Percentiles rank a stretch among this genome's conserved stretches.
Evolutionary conservation across 2,329 filamentous ascomycete genomes (phyloP).

Genomic region (Beauveria pseudobassiana): DNA sequence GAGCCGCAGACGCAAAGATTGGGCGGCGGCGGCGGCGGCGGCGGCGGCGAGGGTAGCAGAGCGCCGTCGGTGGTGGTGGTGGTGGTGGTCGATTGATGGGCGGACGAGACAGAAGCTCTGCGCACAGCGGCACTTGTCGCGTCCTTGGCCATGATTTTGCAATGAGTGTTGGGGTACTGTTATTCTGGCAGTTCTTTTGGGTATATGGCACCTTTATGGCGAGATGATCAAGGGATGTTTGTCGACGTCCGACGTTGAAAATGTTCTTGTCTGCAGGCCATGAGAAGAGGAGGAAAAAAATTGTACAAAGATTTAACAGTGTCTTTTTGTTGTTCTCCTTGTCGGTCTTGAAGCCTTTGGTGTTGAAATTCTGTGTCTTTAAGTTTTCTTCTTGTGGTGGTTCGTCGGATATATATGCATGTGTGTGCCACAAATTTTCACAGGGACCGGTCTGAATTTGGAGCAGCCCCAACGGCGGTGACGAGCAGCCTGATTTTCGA

Average conservation of each 20-base stretch:
- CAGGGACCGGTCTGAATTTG: neutral
- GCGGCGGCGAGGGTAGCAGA: neutral
- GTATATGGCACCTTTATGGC: neutral
- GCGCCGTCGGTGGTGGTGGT: neutral
- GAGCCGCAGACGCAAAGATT: neutral
- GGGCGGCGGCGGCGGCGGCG: neutral
- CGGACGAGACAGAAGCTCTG: neutral
- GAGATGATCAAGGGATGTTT: neutral
- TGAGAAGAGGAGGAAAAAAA: neutral
- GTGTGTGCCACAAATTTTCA: neutral
- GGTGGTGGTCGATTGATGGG: neutral
- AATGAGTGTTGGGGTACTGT: too few relatives aligned
- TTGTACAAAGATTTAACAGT: neutral
- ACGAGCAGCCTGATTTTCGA: too few relatives aligned
- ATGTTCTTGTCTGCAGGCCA: neutral
- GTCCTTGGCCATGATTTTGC: neutral
- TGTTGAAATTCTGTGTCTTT: neutral
- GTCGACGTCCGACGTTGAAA: neutral
- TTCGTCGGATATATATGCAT: neutral
- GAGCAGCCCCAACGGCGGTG: too few relatives aligned
- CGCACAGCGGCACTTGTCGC: neutral
- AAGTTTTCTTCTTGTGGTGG: neutral
- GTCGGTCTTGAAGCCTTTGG: neutral
- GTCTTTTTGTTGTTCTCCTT: neutral
- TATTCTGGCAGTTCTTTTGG: neutral